Conservation (phyloP, 2,329 filamentous ascomycete species). For the Madurella mycetomatis region DNA sequence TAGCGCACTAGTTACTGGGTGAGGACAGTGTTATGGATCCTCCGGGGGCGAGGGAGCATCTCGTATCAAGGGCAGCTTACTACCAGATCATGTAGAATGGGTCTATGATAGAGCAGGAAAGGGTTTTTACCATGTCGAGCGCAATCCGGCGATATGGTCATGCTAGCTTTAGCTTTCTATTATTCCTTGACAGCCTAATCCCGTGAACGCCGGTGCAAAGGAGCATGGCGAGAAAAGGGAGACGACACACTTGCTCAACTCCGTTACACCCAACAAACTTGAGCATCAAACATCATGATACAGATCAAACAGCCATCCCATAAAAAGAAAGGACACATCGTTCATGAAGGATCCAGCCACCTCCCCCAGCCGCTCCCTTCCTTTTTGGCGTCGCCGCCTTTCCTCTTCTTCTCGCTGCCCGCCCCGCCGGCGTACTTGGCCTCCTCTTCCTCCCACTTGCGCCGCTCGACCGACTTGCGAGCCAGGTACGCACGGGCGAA, state of each 20-base stretch:
- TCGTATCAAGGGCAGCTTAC: conserved; percentile 22
- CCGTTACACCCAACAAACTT: too few species aligned
- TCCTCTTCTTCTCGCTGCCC: conserved; percentile 45
- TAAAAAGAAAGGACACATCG: too few species aligned
- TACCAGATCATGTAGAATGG: conserved; percentile 24
- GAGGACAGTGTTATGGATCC: conserved; percentile 7
- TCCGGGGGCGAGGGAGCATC: conserved; percentile 6
- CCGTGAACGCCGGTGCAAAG: too few species aligned
- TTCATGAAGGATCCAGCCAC: not conserved
- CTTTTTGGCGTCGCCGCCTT: conserved; percentile 5
- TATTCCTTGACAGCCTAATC: not conserved
- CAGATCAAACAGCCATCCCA: too few species aligned
- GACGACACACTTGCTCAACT: too few species aligned
- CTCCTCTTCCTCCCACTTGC: conserved; percentile 67
- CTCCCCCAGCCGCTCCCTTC: not conserved
- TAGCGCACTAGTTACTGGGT: conserved; percentile 8
- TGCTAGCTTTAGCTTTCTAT: not conserved
- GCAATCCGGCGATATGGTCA: not conserved
- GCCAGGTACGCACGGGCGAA: conserved; percentile 67
- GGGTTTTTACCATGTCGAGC: not conserved
- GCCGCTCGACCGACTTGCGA: conserved; percentile 56
- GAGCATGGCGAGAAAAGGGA: too few species aligned
- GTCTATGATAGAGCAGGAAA: conserved; percentile 17
- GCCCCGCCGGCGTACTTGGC: conserved; percentile 58
- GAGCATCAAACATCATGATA: too few species aligned